Percentiles rank a stretch among this genome's conserved stretches.
These are phyloP conservation scores for Camelina neglecta DNA, from an alignment of 345 rosid genomes.

Conservation along the genomic window DNA sequence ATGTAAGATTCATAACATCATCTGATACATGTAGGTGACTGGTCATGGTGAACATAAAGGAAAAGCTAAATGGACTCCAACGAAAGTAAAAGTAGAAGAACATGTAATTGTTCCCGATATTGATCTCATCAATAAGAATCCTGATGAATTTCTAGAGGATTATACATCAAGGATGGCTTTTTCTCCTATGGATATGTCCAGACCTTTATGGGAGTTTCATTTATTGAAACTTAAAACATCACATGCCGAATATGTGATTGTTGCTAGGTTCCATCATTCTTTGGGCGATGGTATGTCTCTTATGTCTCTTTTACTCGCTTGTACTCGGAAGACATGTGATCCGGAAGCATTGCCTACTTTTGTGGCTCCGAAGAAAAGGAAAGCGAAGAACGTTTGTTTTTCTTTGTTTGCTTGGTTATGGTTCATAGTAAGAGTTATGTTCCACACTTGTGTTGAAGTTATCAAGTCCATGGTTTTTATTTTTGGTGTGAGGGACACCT, in stretches of 20 bases:
- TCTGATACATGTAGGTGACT: background rate
- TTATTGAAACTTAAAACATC: background rate
- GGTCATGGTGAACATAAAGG: background rate
- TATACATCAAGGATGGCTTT: background rate
- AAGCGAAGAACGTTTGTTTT: conserved; percentile 17
- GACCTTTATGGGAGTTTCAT: conserved; percentile 4
- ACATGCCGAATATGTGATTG: background rate
- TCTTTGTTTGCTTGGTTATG: conserved; percentile 46
- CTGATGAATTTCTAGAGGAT: conserved; percentile 28
- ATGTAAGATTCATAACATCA: background rate
- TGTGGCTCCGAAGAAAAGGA: conserved; percentile 38
- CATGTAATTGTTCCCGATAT: conserved; percentile 56
- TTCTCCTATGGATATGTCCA: conserved; percentile 2
- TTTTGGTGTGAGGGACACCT: conserved; percentile 44
- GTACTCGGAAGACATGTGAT: conserved; percentile 56
- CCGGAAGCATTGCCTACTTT: conserved; percentile 52
- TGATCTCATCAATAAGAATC: conserved; percentile 45
- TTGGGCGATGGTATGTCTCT: conserved; percentile 65
- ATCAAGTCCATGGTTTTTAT: conserved; percentile 38
- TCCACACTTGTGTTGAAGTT: conserved; percentile 59
- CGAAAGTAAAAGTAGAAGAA: conserved; percentile 56
- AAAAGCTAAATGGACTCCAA: conserved; percentile 48
- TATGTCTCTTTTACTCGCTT: conserved; percentile 61
- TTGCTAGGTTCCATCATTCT: conserved; percentile 61
- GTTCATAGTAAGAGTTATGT: conserved; percentile 45